phyloP scores from a whole-genome alignment of 208 protist genomes.

The Leishmania aethiopica region DNA sequence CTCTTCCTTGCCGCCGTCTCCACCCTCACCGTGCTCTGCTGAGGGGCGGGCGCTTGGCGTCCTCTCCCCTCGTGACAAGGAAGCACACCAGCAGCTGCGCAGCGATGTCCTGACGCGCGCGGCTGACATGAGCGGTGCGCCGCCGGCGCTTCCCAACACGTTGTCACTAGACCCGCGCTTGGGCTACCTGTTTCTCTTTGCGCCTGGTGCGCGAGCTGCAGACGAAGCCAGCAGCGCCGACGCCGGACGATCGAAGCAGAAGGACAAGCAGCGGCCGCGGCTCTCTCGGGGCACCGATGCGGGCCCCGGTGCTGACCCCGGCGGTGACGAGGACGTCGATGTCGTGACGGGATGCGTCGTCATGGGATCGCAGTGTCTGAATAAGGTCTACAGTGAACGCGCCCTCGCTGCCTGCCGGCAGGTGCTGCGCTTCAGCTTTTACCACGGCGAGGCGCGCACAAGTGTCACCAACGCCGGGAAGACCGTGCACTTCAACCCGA shows the following conservation, averaged over 20 bases:
- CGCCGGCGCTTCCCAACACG: neutral
- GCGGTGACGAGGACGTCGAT: neutral
- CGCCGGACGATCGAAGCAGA: neutral
- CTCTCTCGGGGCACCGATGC: constrained; percentile 1
- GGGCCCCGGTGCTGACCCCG: neutral
- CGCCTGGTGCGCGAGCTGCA: constrained; percentile 5
- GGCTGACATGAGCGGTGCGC: neutral
- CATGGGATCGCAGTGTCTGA: constrained; percentile 11
- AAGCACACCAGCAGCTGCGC: constrained; percentile 24
- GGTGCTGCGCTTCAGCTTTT: constrained; percentile 35
- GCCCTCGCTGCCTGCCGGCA: constrained; percentile 15
- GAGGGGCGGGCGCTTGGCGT: neutral
- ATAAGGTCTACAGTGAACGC: constrained; percentile 8
- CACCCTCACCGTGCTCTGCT: neutral
- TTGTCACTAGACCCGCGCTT: constrained; percentile 57
- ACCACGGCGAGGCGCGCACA: constrained; percentile 23
- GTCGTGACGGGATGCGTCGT: constrained; percentile 22
- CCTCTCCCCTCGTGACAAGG: constrained; percentile 6
- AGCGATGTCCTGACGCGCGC: constrained; percentile 24
- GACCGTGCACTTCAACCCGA: constrained; percentile 23
- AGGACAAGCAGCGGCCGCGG: neutral
- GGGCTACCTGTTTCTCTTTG: constrained; percentile 63
- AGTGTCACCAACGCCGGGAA: constrained; percentile 35
- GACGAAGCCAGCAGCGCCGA: neutral
- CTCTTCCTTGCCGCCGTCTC: neutral